Conservation (phyloP, 2,329 filamentous ascomycete genomes). For the Emergomyces orientalis region DNA sequence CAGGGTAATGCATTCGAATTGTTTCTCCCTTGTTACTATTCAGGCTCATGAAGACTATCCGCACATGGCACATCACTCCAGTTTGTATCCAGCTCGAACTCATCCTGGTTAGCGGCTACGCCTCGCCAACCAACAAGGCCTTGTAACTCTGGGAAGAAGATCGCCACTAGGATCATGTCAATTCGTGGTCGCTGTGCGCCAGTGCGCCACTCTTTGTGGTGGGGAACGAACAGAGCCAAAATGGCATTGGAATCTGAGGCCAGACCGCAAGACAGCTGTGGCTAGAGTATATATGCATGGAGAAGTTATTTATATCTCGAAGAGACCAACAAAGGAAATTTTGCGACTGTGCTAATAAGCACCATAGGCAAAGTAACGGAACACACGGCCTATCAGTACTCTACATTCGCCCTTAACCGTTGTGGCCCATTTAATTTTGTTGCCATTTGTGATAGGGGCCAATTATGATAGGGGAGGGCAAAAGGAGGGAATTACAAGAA, state of each 20-base stretch:
- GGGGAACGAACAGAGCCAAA: background rate
- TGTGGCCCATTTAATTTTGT: background rate
- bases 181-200: background rate
- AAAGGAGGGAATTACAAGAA: background rate
- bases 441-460: background rate
- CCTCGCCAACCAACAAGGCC: background rate
- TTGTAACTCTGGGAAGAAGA: background rate
- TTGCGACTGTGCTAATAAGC: background rate
- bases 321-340: background rate
- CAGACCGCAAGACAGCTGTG: background rate
- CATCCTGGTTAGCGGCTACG: slow-evolving; percentile 2
- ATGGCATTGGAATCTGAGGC: background rate
- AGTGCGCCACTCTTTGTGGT: background rate
- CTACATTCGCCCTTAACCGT: background rate
- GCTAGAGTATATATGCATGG: background rate
- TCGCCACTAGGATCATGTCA: slow-evolving; percentile 7
- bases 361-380: too few relatives aligned
- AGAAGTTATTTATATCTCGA: background rate
- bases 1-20: background rate
- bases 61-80: background rate
- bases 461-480: background rate
- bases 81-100: background rate
- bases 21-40: background rate
- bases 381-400: background rate
- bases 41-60: background rate